Percentiles rank a stretch among this genome's conserved stretches.
phyloP scores from a whole-genome alignment of 768 basidiomycete genomes.

The Phlebiopsis gigantea region DNA sequence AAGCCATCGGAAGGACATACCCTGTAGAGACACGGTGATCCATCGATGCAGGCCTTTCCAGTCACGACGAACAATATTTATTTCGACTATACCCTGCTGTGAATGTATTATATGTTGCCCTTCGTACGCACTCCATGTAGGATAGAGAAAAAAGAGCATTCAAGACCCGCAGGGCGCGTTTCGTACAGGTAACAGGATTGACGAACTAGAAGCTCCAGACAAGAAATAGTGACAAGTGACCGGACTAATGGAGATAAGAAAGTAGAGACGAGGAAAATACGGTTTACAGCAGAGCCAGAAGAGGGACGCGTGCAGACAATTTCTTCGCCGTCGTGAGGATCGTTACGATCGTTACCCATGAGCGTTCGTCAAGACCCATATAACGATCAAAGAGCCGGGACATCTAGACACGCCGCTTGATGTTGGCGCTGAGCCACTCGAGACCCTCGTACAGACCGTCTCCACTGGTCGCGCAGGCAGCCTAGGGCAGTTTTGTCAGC shows the following conservation, averaged over 20 bases:
- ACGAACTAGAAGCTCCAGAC: slow-evolving; percentile 16
- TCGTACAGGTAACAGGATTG: slow-evolving; percentile 21
- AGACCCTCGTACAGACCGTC: slow-evolving; percentile 98
- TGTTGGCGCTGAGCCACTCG: slow-evolving; percentile 92
- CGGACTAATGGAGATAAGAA: slow-evolving; percentile 5
- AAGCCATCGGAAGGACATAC: slow-evolving; percentile 67
- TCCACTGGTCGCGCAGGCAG: slow-evolving; percentile 96
- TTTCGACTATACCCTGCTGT: slow-evolving; percentile 15
- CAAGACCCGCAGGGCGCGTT: slow-evolving; percentile 20
- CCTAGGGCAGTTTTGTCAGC: slow-evolving; percentile 39
- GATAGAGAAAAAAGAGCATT: slow-evolving; percentile 21
- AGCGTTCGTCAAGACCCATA: slow-evolving; percentile 9
- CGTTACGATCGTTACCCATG: slow-evolving; percentile 33
- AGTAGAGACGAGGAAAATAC: slow-evolving; percentile 4
- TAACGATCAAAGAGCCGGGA: slow-evolving; percentile 28
- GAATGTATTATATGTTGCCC: slow-evolving; percentile 23
- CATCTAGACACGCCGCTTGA: slow-evolving; percentile 74
- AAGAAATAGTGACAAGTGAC: slow-evolving; percentile 6
- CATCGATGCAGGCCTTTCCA: slow-evolving; percentile 2
- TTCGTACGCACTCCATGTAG: slow-evolving; percentile 11
- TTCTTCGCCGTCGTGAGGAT: slow-evolving; percentile 38
- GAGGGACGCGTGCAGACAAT: not conserved
- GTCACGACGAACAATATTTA: slow-evolving; percentile 7
- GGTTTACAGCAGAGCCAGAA: slow-evolving; percentile 7
- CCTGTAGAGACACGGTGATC: slow-evolving; percentile 53